Evolutionary conservation across 345 rosid species (phyloP).

Genomic region (sweet orange (Citrus sinensis)): DNA sequence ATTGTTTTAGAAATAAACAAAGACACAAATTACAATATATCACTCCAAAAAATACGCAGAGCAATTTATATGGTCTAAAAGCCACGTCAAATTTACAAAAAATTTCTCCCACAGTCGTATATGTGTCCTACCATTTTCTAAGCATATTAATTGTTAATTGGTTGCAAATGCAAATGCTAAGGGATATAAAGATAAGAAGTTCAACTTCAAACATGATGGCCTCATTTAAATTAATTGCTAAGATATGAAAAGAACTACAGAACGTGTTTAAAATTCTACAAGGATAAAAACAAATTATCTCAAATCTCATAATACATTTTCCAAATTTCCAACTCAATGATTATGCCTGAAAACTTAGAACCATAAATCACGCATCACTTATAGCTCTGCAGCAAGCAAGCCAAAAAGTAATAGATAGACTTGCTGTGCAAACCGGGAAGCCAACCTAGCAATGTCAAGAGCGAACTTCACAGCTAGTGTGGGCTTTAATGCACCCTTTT

Average conservation of each 20-base stretch:
- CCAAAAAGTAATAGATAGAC: neutral
- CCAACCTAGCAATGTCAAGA: conserved; percentile 81
- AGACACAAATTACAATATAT: neutral
- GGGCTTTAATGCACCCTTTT: conserved; percentile 55
- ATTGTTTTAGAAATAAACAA: neutral
- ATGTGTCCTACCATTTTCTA: neutral
- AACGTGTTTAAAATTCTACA: neutral
- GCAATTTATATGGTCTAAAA: neutral
- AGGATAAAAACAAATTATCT: neutral
- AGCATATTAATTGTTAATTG: neutral
- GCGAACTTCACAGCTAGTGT: conserved; percentile 70
- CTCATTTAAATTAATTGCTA: neutral
- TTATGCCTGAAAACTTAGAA: neutral
- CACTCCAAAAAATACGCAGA: neutral
- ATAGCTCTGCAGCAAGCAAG: neutral
- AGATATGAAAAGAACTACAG: neutral
- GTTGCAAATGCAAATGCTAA: neutral
- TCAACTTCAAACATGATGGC: neutral
- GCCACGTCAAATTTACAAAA: neutral
- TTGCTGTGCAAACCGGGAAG: neutral
- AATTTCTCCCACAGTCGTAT: neutral
- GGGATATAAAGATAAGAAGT: neutral
- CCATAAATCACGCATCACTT: neutral
- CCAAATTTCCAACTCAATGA: neutral
- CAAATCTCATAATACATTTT: neutral